phyloP scores from a whole-genome alignment of 768 basidiomycete genomes.

The Amanita polypyramis region DNA sequence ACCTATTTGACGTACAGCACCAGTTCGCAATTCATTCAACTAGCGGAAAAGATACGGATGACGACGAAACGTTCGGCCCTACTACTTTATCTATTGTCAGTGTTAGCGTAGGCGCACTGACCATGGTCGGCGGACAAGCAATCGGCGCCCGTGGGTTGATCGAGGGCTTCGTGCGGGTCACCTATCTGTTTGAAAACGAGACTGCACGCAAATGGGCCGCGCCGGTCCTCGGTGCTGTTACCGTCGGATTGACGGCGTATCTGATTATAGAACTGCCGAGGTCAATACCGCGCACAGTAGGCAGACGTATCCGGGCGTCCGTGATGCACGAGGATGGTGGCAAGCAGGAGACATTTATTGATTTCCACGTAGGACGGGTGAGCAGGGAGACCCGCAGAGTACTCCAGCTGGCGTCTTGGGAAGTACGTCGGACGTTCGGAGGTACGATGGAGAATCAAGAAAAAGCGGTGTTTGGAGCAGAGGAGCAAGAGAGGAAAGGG shows the following conservation, averaged over 20 bases:
- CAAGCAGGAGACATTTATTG: slow-evolving; percentile 51
- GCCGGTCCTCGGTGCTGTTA: slow-evolving; percentile 70
- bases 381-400: slow-evolving; percentile 89
- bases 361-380: slow-evolving; percentile 59
- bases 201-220: slow-evolving; percentile 77
- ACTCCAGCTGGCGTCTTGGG: slow-evolving; percentile 83
- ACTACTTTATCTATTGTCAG: slow-evolving; percentile 66
- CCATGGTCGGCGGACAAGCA: slow-evolving; percentile 80
- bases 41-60: slow-evolving; percentile 27
- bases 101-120: slow-evolving; percentile 76
- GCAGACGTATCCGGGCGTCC: slow-evolving; percentile 65
- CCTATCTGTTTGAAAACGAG: slow-evolving; percentile 76
- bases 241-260: slow-evolving; percentile 68
- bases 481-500: slow-evolving; percentile 66
- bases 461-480: slow-evolving; percentile 66
- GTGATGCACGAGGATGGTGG: slow-evolving; percentile 39
- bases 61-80: slow-evolving; percentile 30
- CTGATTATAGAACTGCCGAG: slow-evolving; percentile 79
- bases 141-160: slow-evolving; percentile 68
- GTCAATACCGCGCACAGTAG: slow-evolving; percentile 84
- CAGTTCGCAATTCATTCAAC: slow-evolving; percentile 67
- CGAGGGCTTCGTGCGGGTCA: slow-evolving; percentile 65
- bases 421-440: slow-evolving; percentile 73
- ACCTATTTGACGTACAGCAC: slow-evolving; percentile 81
- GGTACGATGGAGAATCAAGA: slow-evolving; percentile 70